Base-by-base conservation (phyloP, 1,284 basidiomycete genomes). In the Boletus sp. region DNA sequence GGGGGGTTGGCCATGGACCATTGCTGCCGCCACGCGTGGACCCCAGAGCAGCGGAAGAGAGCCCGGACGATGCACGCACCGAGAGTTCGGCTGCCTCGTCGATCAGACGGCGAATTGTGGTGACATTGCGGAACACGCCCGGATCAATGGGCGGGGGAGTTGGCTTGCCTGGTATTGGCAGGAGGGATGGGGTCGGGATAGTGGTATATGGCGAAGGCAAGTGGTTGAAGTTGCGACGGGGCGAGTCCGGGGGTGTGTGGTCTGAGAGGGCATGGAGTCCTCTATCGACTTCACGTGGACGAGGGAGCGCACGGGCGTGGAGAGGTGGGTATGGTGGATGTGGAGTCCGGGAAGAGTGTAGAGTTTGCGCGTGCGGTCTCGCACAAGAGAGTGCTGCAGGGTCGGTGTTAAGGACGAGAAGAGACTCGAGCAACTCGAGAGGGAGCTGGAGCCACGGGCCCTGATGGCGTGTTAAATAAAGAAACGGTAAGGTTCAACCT, bases 361-460 rank as follows among this genome's bases (percentile, higher is more conserved):
- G 57, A 1, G 61, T 46, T 3, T 68, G 65, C 8, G 69, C 50
- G 51, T 74, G 74, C 14, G 69, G 53, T 45, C 82, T 81, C 3
- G 75, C 51, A 19, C 70, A 66, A 22, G 76, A 66, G 34, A 85
- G 67, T 0, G 84, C 80, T 1, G 77, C 69, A 10, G 88, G 84
- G 65, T 90, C 85, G 27, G 83, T 68, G 67, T 90, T 91, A 40
- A 91, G 72, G 26, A 78, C 68, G 34, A 88, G 73, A 3, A 91
- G 73, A n/a, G 87, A 85, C 58, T 91, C 84, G 51, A 91, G 75
- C 12, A 91, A 70, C 65, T 91, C 88, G 46, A 88, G 67, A 1
- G 88, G 88, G n/a, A 91, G 78, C 62, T 90, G 86, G 12, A 91
- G 76, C 88, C 88, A 91, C 4, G 87, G 87, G 10, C 88, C 88